Percentiles rank a stretch among this genome's conserved stretches.
Evolutionary conservation across 2,329 filamentous ascomycete genomes (phyloP).

Genomic region (Plectosphaerella plurivora): DNA sequence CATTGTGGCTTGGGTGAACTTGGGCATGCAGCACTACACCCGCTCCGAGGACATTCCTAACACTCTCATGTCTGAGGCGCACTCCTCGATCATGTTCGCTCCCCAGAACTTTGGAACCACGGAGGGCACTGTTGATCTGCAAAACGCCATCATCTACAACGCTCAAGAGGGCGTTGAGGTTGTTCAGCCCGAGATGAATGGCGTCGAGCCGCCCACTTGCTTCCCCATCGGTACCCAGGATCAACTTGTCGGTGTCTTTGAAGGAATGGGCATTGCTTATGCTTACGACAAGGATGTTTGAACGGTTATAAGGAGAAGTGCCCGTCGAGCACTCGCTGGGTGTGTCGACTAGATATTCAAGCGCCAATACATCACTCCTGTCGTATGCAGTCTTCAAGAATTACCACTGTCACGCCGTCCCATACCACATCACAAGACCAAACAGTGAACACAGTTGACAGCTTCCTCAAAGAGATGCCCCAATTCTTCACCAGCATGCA

Average conservation of each 20-base stretch:
- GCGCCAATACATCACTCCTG: too few species aligned
- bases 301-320: not conserved
- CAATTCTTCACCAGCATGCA: not conserved
- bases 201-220: conserved; percentile 10
- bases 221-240: conserved; percentile 8
- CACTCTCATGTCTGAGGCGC: conserved; percentile 29
- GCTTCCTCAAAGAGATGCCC: too few species aligned
- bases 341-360: too few species aligned
- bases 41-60: conserved; percentile 30
- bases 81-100: conserved; percentile 32
- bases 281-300: not conserved
- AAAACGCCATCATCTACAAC: conserved; percentile 14
- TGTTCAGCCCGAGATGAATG: conserved; percentile 10
- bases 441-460: too few species aligned
- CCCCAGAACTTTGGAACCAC: conserved; percentile 28
- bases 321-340: too few species aligned
- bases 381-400: too few species aligned
- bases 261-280: conserved; percentile 1
- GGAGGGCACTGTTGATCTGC: conserved; percentile 9
- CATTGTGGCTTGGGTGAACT: conserved; percentile 43
- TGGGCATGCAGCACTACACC: conserved; percentile 47
- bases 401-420: too few species aligned
- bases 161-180: conserved; percentile 2
- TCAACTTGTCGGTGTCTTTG: conserved; percentile 10
- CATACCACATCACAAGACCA: too few species aligned